These are phyloP conservation scores for Papiliotrema laurentii DNA, from an alignment of 1,284 basidiomycete genomes.

Conservation along the genomic window DNA sequence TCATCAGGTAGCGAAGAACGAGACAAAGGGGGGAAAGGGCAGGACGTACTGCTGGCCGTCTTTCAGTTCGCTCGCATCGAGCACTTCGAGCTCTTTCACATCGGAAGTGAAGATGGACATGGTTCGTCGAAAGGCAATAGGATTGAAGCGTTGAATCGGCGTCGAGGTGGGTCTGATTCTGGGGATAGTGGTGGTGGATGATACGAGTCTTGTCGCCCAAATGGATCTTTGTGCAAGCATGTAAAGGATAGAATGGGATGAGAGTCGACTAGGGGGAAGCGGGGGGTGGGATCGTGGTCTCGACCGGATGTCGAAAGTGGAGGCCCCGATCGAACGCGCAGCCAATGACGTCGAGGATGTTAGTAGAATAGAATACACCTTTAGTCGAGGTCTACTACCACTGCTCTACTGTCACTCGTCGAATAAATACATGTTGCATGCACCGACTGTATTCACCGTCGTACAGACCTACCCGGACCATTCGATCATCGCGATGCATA, in stretches of 20 bases:
- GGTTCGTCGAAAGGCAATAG: neutral
- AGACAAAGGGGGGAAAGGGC: too few relatives aligned
- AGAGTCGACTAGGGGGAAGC: neutral
- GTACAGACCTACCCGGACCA: too few relatives aligned
- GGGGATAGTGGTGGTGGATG: neutral
- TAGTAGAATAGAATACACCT: too few relatives aligned
- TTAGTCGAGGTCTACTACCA: too few relatives aligned
- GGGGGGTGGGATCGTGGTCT: neutral
- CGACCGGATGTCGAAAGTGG: neutral
- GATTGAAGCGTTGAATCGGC: neutral
- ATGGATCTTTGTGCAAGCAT: neutral
- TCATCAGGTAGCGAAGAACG: neutral
- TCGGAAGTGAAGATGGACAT: neutral
- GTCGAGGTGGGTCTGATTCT: neutral
- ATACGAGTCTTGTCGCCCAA: too few relatives aligned
- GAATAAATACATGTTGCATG: too few relatives aligned
- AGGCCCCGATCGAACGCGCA: neutral
- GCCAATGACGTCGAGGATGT: neutral
- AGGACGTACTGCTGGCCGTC: slow-evolving; percentile 67
- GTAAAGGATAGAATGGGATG: neutral
- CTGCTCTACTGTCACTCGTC: too few relatives aligned
- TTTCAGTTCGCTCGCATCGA: slow-evolving; percentile 55
- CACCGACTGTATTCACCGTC: too few relatives aligned
- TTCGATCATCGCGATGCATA: too few relatives aligned
- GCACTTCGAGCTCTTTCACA: slow-evolving; percentile 20